Evolutionary conservation across 345 rosid genomes (phyloP), one percentile per base, ranked within the genome.

Genomic region (Murraya paniculata): DNA sequence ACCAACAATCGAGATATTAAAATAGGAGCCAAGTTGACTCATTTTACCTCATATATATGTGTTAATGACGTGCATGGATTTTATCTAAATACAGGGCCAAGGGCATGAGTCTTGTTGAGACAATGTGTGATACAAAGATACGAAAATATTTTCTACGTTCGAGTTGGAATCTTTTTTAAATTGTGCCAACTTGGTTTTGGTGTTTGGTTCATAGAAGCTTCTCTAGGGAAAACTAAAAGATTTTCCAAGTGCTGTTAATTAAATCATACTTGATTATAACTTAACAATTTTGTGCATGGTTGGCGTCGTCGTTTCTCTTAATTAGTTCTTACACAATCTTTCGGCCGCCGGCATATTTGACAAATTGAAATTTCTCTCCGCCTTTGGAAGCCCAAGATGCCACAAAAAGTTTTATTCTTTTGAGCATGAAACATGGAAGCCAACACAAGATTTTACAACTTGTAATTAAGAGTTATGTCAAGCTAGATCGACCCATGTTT

Each of bases 11-110:
- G 55, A 33, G 70, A 5, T 65, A 33, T 75, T 75, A n/a, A 57
- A 74, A 58, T 58, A 45, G 55, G 24, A 36, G 33, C 78, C 80
- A 76, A 64, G 77, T 79, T 68, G 82, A 76, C 76, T 76, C 33
- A 71, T 55, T 31, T 33, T 14, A 1, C 16, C 9, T 45, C 6
- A 35, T 68, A 59, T 59, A 74, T 25, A 62, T 0, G 5, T 48
- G 56, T 45, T 45, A 64, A 33, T 22, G 28, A 41, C 69, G 58
- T 8, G 55, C 68, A 64, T 41, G 77, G 61, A 71, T 60, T 28
- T 14, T 24, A 41, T 35, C 57, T 39, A 74, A 64, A 65, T 27
- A 22, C 77, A 35, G n/a, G 6, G 75, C 24, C 74, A 79, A 69
- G 79, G 74, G 80, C 68, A 74, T 65, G 79, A 74, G 71, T 78